phyloP scores from a whole-genome alignment of 345 rosid species.

The Eucalyptus tenuipes region DNA sequence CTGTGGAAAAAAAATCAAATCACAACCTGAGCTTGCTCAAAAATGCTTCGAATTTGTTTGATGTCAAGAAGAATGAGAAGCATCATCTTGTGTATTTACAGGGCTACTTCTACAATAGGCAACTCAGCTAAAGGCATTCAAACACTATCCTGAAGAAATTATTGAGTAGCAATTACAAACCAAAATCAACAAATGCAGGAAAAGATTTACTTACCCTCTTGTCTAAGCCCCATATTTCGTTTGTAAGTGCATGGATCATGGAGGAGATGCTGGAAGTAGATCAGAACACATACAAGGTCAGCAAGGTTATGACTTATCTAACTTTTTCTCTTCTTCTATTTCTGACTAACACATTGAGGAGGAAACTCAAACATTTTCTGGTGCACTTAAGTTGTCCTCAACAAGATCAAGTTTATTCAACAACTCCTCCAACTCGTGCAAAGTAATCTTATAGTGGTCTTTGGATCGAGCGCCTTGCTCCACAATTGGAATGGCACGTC shows the following conservation, averaged over 20 bases:
- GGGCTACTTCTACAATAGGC: background rate
- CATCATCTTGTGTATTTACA: background rate
- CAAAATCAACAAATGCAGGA: background rate
- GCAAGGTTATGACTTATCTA: background rate
- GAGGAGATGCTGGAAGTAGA: background rate
- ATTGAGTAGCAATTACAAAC: background rate
- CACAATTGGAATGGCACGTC: slow-evolving; percentile 12
- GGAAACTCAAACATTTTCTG: background rate
- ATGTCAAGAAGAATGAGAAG: background rate
- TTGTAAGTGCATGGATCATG: background rate
- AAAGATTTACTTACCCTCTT: background rate
- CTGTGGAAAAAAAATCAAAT: background rate
- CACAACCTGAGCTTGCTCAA: background rate
- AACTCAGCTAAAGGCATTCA: background rate
- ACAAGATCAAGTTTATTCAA: slow-evolving; percentile 17
- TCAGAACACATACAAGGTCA: background rate
- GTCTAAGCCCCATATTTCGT: background rate
- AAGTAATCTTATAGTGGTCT: slow-evolving; percentile 21
- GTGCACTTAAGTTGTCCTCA: slow-evolving; percentile 5
- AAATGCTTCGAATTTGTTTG: background rate
- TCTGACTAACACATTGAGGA: background rate
- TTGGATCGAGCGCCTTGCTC: slow-evolving; percentile 23
- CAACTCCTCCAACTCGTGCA: slow-evolving; percentile 28
- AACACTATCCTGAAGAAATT: background rate
- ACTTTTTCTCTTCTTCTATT: background rate